Conservation (phyloP, 164 flowering plant species). For the Aristolochia contorta region DNA sequence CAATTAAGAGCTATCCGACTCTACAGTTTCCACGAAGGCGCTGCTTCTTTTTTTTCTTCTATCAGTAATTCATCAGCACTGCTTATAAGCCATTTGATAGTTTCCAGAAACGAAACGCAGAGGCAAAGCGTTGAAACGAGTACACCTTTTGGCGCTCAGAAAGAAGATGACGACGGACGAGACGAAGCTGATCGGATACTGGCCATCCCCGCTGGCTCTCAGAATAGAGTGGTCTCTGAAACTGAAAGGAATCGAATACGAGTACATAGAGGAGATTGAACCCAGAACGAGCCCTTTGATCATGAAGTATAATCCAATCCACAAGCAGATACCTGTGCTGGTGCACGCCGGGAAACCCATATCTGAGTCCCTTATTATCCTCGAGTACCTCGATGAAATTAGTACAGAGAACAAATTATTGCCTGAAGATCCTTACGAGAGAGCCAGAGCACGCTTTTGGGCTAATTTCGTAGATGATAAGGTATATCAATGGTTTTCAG, state of each 20-base stretch:
- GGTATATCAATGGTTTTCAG: background rate
- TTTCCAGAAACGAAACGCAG: too few relatives aligned
- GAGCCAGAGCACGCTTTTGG: slow-evolving; percentile 6
- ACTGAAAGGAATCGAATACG: slow-evolving; percentile 21
- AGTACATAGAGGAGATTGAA: slow-evolving; percentile 15
- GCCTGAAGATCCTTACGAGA: slow-evolving; percentile 9
- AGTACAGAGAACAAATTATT: background rate
- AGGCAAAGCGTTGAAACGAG: too few relatives aligned
- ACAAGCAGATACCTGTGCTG: slow-evolving; percentile 6
- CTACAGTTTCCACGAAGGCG: too few relatives aligned
- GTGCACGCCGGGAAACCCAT: slow-evolving; percentile 1
- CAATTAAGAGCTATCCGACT: too few relatives aligned
- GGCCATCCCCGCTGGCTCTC: slow-evolving; percentile 1
- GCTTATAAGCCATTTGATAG: too few relatives aligned
- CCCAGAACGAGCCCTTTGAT: slow-evolving; percentile 21
- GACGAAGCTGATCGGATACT: slow-evolving; percentile 3
- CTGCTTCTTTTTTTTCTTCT: too few relatives aligned
- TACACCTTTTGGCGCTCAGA: background rate
- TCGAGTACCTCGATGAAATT: slow-evolving; percentile 4
- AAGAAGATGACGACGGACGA: background rate
- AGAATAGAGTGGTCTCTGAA: slow-evolving; percentile 10
- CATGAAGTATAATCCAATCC: slow-evolving; percentile 9
- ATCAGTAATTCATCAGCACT: too few relatives aligned
- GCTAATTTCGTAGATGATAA: slow-evolving; percentile 5
- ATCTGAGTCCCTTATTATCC: slow-evolving; percentile 5